phyloP scores from a whole-genome alignment of 179 eudicot genomes.

The Silene vulgaris region DNA sequence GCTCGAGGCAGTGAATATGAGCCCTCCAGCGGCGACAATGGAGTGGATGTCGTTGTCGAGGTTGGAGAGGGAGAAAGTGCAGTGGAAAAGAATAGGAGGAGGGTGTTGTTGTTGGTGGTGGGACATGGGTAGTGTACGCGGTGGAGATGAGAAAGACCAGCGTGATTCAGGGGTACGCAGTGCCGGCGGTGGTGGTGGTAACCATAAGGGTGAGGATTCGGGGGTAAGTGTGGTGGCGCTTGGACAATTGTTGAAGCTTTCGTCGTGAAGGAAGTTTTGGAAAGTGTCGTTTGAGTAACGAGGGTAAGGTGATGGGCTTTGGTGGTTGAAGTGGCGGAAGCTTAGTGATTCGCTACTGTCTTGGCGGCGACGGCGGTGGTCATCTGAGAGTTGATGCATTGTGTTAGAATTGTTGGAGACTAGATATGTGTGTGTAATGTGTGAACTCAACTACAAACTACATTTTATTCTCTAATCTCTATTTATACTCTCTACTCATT shows the following conservation, averaged over 20 bases:
- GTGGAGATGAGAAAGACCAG: slow-evolving; percentile 45
- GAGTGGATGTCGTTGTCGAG: slow-evolving; percentile 42
- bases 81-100: not conserved
- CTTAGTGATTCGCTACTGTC: not conserved
- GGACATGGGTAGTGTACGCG: slow-evolving; percentile 9
- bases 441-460: no score
- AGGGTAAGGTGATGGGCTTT: not conserved
- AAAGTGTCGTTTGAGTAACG: not conserved
- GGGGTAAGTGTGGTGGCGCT: slow-evolving; percentile 1
- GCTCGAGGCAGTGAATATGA: slow-evolving; percentile 48
- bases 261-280: no score
- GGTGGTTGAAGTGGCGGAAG: slow-evolving; percentile 13
- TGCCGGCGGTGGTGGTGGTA: slow-evolving; percentile 11
- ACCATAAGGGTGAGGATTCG: not conserved
- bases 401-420: no score
- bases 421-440: no score
- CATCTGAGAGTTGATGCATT: not conserved
- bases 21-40: slow-evolving; percentile 36
- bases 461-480: no score
- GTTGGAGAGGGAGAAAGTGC: slow-evolving; percentile 41
- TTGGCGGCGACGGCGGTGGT: not conserved
- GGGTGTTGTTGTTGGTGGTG: not conserved
- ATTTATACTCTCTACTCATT: no score
- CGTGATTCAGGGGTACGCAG: slow-evolving; percentile 35
- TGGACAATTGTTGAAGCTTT: not conserved